Evolutionary conservation across 2,329 filamentous ascomycete genomes (phyloP).

Genomic region (Sclerotinia minor): DNA sequence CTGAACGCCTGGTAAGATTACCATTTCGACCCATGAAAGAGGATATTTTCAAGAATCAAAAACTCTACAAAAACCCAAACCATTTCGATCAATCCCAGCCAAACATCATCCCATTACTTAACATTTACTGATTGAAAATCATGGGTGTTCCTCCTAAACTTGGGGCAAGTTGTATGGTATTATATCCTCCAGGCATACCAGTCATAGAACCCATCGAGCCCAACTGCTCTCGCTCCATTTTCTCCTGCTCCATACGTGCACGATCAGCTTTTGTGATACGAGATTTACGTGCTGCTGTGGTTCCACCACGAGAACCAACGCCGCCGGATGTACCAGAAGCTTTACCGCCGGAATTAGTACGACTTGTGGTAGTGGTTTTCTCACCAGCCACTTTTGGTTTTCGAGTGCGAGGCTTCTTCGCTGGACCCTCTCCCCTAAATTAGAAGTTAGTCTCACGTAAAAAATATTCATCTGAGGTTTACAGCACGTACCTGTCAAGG

Average conservation of each 20-base stretch:
- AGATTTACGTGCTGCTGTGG: constrained; percentile 70
- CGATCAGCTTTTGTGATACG: constrained; percentile 85
- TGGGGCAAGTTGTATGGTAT: constrained; percentile 37
- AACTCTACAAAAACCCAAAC: constrained; percentile 16
- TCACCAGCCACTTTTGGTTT: constrained; percentile 57
- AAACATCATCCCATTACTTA: not conserved
- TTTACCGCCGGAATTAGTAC: constrained; percentile 64
- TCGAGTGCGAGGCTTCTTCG: constrained; percentile 59
- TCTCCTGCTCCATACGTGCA: constrained; percentile 77
- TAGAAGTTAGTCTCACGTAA: constrained; percentile 42
- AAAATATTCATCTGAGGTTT: constrained; percentile 13
- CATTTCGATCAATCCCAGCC: not conserved
- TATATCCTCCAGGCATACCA: constrained; percentile 36
- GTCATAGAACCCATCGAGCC: constrained; percentile 40
- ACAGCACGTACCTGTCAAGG: constrained; percentile 49
- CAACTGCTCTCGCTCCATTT: constrained; percentile 66
- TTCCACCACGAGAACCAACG: constrained; percentile 73
- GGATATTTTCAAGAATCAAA: constrained; percentile 17
- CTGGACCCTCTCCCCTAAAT: constrained; percentile 67
- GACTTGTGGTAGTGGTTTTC: constrained; percentile 62
- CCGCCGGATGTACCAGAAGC: constrained; percentile 35
- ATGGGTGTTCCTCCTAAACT: constrained; percentile 40
- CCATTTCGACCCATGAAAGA: constrained; percentile 2
- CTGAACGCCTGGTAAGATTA: constrained; percentile 18
- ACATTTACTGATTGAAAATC: constrained; percentile 39